A percentile compares a stretch with the other conserved stretches of the same genome.
phyloP scores from a whole-genome alignment of 805 yeast species.

The Danielia oregonensis region DNA sequence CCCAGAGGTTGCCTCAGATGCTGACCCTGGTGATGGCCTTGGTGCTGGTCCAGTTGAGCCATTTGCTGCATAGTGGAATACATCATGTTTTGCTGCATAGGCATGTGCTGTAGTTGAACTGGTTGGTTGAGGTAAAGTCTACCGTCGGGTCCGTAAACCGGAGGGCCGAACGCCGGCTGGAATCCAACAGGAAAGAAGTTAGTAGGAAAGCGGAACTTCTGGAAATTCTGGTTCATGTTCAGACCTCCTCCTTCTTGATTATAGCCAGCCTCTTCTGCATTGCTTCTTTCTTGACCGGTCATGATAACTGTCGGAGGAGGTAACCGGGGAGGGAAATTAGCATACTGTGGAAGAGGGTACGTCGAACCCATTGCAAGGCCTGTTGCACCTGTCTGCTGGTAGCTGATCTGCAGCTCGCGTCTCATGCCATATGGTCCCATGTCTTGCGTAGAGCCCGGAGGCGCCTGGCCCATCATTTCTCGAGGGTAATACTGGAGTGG shows the following conservation, averaged over 20 bases:
- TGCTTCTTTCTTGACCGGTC: background rate
- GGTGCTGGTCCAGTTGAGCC: slow-evolving; percentile 3
- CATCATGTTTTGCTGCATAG: background rate
- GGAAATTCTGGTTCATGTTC: slow-evolving; percentile 14
- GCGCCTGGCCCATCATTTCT: background rate
- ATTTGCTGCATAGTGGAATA: slow-evolving; percentile 4
- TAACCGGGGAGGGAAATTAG: background rate
- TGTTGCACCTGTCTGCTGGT: too few relatives aligned
- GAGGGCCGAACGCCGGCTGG: background rate
- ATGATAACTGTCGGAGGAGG: background rate
- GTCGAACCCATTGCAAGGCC: too few relatives aligned
- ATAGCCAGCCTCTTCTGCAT: slow-evolving; percentile 5
- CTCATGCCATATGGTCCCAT: background rate
- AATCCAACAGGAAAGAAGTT: slow-evolving; percentile 1
- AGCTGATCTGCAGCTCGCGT: background rate
- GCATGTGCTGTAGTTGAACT: background rate
- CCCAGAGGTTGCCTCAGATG: slow-evolving; percentile 5
- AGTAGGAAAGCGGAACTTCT: slow-evolving; percentile 13
- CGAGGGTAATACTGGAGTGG: background rate
- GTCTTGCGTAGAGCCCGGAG: background rate
- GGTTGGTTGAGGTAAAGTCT: slow-evolving; percentile 1
- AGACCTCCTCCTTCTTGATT: slow-evolving; percentile 11
- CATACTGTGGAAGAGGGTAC: slow-evolving; percentile 2
- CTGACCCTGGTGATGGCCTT: slow-evolving; percentile 2
- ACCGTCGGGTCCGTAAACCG: slow-evolving; percentile 1